Conservation (phyloP, 805 yeast species). For the Candida nitratophila region DNA sequence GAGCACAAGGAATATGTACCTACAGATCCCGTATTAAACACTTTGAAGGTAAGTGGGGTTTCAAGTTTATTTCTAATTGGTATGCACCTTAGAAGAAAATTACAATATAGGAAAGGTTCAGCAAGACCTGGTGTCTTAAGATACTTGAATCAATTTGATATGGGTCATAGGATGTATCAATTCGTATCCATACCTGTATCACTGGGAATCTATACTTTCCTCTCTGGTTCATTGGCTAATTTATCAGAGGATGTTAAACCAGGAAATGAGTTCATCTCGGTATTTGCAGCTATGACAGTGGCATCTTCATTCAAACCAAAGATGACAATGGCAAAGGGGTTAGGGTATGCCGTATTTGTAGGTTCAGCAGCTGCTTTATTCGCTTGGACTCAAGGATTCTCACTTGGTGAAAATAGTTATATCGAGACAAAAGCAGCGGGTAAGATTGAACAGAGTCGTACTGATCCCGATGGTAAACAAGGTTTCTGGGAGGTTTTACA, state of each 20-base stretch:
- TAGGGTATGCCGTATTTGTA: slow-evolving; percentile 40
- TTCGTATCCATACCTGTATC: slow-evolving; percentile 27
- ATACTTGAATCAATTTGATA: slow-evolving; percentile 24
- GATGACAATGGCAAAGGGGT: slow-evolving; percentile 28
- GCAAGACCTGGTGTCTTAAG: slow-evolving; percentile 31
- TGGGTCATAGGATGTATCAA: slow-evolving; percentile 17
- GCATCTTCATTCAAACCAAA: slow-evolving; percentile 19
- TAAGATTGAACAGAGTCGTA: not conserved
- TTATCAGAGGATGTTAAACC: slow-evolving; percentile 23
- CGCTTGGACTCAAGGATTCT: slow-evolving; percentile 49
- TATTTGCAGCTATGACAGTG: slow-evolving; percentile 12
- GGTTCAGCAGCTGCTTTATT: slow-evolving; percentile 39
- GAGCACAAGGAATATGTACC: slow-evolving; percentile 13
- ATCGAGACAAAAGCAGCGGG: not conserved
- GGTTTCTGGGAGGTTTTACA: slow-evolving; percentile 76
- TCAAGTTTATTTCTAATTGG: slow-evolving; percentile 28
- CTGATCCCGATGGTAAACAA: slow-evolving; percentile 25
- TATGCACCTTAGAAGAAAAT: slow-evolving; percentile 28
- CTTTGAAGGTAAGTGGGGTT: slow-evolving; percentile 20
- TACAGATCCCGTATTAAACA: slow-evolving; percentile 23
- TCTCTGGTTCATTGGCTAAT: slow-evolving; percentile 24
- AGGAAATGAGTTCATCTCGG: slow-evolving; percentile 22
- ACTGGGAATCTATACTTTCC: slow-evolving; percentile 23
- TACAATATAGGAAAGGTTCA: slow-evolving; percentile 29
- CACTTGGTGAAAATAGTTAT: not conserved